These are phyloP conservation scores for Cyclocybe cylindracea DNA, from an alignment of 768 basidiomycete genomes.

Conservation along the genomic window DNA sequence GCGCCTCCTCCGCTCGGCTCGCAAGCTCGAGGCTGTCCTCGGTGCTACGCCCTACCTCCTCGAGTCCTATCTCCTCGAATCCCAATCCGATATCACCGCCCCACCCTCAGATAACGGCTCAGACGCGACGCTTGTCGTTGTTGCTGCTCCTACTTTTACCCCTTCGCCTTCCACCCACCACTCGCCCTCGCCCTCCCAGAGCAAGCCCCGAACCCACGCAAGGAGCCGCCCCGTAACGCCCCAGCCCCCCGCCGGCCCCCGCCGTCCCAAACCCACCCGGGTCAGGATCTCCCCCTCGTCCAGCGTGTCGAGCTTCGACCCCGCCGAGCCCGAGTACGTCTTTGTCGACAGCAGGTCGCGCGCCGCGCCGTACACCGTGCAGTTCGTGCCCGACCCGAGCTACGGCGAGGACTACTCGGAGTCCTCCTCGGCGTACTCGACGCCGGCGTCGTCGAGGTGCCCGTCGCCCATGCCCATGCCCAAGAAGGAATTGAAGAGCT, in stretches of 20 bases:
- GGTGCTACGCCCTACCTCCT: slow-evolving; percentile 44
- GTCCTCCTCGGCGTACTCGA: slow-evolving; percentile 1
- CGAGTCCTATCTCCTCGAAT: slow-evolving; percentile 16
- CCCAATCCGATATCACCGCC: neutral
- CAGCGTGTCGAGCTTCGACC: neutral
- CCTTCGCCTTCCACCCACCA: neutral
- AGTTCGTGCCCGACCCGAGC: neutral
- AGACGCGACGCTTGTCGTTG: too few relatives aligned
- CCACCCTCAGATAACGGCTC: neutral
- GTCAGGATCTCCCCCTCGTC: slow-evolving; percentile 11
- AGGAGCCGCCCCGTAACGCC: neutral
- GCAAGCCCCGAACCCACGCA: neutral
- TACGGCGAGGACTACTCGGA: neutral
- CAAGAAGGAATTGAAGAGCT: too few relatives aligned
- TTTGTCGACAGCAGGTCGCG: slow-evolving; percentile 11
- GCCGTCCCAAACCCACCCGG: neutral
- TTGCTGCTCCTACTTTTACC: too few relatives aligned
- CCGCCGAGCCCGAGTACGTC: slow-evolving; percentile 15
- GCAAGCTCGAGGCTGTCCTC: slow-evolving; percentile 56
- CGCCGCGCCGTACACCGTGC: slow-evolving; percentile 15
- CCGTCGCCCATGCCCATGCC: slow-evolving; percentile 9
- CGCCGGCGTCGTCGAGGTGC: slow-evolving; percentile 16
- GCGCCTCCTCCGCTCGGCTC: slow-evolving; percentile 57
- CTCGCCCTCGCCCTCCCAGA: neutral
- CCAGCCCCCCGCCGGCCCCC: neutral